Evolutionary conservation across 1,284 basidiomycete genomes (phyloP).

Genomic region (Puccinia triticina): DNA sequence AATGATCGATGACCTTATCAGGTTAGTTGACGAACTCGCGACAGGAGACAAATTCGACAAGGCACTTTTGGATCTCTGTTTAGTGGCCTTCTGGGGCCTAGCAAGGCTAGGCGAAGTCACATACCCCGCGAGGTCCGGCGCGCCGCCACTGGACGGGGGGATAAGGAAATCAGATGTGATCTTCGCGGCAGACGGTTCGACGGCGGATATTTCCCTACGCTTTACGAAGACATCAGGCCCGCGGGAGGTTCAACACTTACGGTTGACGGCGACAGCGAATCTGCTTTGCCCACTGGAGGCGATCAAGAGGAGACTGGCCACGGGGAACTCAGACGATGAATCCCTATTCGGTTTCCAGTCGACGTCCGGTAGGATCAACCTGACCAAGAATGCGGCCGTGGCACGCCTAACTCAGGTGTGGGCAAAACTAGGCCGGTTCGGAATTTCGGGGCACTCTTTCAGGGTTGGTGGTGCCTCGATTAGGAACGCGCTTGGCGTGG

Average conservation of each 20-base stretch:
- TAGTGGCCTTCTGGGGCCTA: neutral
- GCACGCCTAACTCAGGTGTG: neutral
- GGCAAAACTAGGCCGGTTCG: neutral
- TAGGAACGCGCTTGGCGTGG: neutral
- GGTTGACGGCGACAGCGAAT: neutral
- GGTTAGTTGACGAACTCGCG: neutral
- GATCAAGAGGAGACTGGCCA: neutral
- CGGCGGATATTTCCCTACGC: neutral
- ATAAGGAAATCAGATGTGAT: too few relatives aligned
- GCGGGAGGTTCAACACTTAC: neutral
- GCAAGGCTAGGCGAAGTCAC: neutral
- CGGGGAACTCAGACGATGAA: neutral
- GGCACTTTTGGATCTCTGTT: neutral
- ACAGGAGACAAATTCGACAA: neutral
- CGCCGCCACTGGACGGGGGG: neutral
- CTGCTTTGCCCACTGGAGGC: neutral
- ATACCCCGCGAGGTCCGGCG: neutral
- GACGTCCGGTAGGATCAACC: neutral
- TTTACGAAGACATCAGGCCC: neutral
- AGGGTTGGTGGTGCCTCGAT: neutral
- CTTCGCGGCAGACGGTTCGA: neutral
- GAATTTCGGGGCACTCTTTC: neutral
- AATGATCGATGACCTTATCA: neutral
- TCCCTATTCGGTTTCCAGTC: neutral
- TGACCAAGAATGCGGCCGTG: neutral